Evolutionary conservation across 179 eudicot species (phyloP).

Genomic region (Dionaea muscipula): DNA sequence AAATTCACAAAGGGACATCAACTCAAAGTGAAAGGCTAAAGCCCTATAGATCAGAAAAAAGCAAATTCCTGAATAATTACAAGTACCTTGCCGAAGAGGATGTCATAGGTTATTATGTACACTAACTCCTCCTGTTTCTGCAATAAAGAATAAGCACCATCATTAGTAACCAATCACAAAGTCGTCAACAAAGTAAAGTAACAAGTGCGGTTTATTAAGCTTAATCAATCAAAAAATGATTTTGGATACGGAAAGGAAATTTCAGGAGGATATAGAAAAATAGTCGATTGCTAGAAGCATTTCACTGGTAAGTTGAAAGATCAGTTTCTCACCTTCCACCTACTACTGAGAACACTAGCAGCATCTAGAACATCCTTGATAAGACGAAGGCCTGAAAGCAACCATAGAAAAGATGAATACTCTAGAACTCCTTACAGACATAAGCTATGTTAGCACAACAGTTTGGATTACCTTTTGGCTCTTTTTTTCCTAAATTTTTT

Average conservation of each 20-base stretch:
- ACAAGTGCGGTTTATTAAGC: too few relatives aligned
- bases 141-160: slow-evolving; percentile 18
- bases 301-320: background rate
- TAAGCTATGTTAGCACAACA: too few relatives aligned
- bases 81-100: slow-evolving; percentile 93
- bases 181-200: too few relatives aligned
- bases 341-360: slow-evolving; percentile 52
- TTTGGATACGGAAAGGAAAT: too few relatives aligned
- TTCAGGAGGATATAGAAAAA: too few relatives aligned
- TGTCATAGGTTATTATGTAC: slow-evolving; percentile 60
- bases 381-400: slow-evolving; percentile 58
- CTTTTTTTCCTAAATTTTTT: too few relatives aligned
- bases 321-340: slow-evolving; percentile 63
- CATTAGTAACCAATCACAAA: too few relatives aligned
- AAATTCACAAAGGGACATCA: too few relatives aligned
- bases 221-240: too few relatives aligned
- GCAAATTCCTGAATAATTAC: background rate
- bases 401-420: background rate
- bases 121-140: slow-evolving; percentile 77
- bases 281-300: background rate
- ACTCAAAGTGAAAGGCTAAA: too few relatives aligned
- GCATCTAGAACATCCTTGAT: slow-evolving; percentile 64
- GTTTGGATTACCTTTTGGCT: too few relatives aligned
- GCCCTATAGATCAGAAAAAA: background rate
- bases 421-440: too few relatives aligned